Conservation (phyloP, 2,329 filamentous ascomycete species). For the Ceratocystis diversiconidia region DNA sequence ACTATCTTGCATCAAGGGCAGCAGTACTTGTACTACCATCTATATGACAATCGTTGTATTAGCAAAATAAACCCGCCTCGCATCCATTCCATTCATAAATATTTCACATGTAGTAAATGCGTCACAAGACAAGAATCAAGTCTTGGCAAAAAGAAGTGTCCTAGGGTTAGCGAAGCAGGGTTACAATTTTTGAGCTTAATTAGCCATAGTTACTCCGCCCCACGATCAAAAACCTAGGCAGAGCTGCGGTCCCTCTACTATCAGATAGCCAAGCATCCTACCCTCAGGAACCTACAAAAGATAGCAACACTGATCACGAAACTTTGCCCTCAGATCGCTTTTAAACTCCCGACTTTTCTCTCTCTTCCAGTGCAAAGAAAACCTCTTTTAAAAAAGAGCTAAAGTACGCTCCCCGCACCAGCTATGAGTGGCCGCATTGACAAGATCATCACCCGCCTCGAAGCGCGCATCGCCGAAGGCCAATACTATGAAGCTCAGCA, state of each 20-base stretch:
- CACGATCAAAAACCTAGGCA: conserved; percentile 4
- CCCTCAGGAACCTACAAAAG: background rate
- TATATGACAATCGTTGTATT: background rate
- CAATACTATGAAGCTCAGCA: conserved; percentile 98
- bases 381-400: background rate
- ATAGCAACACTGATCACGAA: background rate
- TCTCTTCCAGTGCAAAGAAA: background rate
- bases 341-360: no score
- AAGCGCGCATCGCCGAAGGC: conserved; percentile 77
- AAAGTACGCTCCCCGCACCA: background rate
- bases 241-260: background rate
- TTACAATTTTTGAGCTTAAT: background rate
- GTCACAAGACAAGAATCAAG: background rate
- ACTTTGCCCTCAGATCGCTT: background rate
- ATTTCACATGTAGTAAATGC: no score
- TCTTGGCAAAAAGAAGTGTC: no score
- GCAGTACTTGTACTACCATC: background rate
- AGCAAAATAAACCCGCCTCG: background rate
- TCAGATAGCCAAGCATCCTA: background rate
- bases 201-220: conserved; percentile 14
- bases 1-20: background rate
- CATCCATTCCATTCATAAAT: no score
- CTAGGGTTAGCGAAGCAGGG: background rate
- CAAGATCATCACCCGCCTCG: conserved; percentile 51
- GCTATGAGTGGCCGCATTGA: conserved; percentile 33